These are phyloP conservation scores for Tripterygium wilfordii DNA, from an alignment of 177 flowering plant genomes.

Conservation along the genomic window DNA sequence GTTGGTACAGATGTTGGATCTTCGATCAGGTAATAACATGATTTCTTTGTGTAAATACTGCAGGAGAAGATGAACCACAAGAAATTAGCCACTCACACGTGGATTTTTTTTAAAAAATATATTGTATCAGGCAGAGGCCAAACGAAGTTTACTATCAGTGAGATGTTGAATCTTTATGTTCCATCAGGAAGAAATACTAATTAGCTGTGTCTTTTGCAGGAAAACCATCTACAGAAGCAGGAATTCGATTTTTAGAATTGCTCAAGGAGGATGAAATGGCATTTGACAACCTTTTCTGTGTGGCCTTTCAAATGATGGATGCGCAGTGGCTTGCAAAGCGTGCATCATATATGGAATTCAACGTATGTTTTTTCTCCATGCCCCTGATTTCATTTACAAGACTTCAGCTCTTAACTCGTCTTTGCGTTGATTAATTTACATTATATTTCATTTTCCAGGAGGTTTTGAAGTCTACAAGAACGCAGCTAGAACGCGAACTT, in stretches of 20 bases:
- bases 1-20: slow-evolving; percentile 77
- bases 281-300: slow-evolving; percentile 69
- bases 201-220: slow-evolving; percentile 25
- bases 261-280: slow-evolving; percentile 70
- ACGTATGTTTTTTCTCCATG: slow-evolving; percentile 27
- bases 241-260: slow-evolving; percentile 50
- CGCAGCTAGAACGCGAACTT: slow-evolving; percentile 83
- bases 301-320: slow-evolving; percentile 75
- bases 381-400: not conserved
- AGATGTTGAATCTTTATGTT: no score
- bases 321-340: slow-evolving; percentile 87
- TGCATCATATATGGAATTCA: slow-evolving; percentile 87
- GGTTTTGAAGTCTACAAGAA: slow-evolving; percentile 71
- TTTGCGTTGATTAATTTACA: not conserved
- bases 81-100: no score
- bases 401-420: not conserved
- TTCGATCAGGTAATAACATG: slow-evolving; percentile 76
- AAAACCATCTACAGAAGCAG: slow-evolving; percentile 45
- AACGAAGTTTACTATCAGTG: no score
- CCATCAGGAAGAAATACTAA: no score
- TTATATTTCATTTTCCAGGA: slow-evolving; percentile 35
- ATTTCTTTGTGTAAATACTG: no score
- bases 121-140: no score
- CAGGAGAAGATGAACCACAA: no score
- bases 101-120: no score